Percentiles rank a stretch among this genome's conserved stretches.
These are phyloP conservation scores for Dictyostelium discoideum DNA, from an alignment of 78 protist species.

Conservation along the genomic window DNA sequence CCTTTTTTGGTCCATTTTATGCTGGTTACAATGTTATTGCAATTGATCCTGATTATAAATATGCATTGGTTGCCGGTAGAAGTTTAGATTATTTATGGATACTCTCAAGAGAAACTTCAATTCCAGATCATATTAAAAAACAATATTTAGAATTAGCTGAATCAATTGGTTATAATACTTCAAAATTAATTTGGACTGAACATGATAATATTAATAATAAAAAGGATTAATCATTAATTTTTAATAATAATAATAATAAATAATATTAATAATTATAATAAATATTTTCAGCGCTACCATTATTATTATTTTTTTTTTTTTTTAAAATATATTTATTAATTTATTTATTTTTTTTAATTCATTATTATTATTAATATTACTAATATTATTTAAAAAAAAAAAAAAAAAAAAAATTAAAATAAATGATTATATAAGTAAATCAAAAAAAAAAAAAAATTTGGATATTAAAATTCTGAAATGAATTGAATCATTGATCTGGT, in stretches of 20 bases:
- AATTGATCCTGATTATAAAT: neutral
- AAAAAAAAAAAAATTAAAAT: neutral
- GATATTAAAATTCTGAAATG: neutral
- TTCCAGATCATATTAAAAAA: neutral
- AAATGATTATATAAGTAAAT: neutral
- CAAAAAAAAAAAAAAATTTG: neutral
- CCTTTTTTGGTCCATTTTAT: conserved; percentile 15
- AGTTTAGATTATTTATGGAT: conserved; percentile 2
- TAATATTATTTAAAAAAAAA: no score
- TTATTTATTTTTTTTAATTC: no score
- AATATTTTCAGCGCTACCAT: no score
- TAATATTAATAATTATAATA: no score
- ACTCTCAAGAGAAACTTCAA: neutral
- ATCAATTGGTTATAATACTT: neutral
- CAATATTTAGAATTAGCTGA: neutral
- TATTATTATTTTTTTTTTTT: no score
- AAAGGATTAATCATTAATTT: neutral
- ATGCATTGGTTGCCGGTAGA: neutral
- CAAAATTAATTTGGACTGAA: conserved; percentile 8
- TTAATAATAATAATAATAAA: neutral
- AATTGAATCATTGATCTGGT: neutral
- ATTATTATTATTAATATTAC: no score
- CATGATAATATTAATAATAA: neutral
- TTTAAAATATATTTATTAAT: no score
- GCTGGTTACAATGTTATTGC: neutral